Evolutionary conservation across 2,329 filamentous ascomycete genomes (phyloP).

Genomic region (Fusarium miscanthi): DNA sequence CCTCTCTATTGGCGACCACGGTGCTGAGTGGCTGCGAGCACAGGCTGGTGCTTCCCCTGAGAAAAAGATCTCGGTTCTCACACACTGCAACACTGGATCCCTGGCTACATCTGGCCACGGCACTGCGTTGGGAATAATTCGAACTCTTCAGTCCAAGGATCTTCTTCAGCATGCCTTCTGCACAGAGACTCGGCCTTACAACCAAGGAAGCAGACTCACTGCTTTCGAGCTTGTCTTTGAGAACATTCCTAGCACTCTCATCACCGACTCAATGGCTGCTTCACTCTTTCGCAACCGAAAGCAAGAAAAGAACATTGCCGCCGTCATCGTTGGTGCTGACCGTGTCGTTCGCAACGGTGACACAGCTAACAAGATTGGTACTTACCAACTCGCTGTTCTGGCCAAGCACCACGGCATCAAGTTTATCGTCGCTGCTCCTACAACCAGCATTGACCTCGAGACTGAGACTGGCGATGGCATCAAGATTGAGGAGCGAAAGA

Average conservation of each 20-base stretch:
- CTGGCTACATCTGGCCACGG: slow-evolving; percentile 98
- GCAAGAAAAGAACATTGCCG: slow-evolving; percentile 75
- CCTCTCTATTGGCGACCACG: slow-evolving; percentile 82
- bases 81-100: slow-evolving; percentile 98
- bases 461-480: slow-evolving; percentile 84
- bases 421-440: slow-evolving; percentile 93
- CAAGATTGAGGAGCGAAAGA: slow-evolving; percentile 87
- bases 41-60: slow-evolving; percentile 63
- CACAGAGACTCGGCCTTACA: slow-evolving; percentile 97
- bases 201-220: slow-evolving; percentile 94
- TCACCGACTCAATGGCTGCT: slow-evolving; percentile 97
- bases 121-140: slow-evolving; percentile 93
- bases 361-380: slow-evolving; percentile 98
- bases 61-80: slow-evolving; percentile 79
- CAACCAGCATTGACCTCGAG: slow-evolving; percentile 89
- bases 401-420: slow-evolving; percentile 89
- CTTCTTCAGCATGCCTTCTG: slow-evolving; percentile 88
- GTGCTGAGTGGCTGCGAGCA: slow-evolving; percentile 82
- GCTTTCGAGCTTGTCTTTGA: slow-evolving; percentile 98
- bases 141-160: slow-evolving; percentile 75
- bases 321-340: slow-evolving; percentile 94
- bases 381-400: slow-evolving; percentile 91
- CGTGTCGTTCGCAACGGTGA: slow-evolving; percentile 96
- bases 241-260: slow-evolving; percentile 86
- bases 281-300: slow-evolving; percentile 78